These are phyloP conservation scores for Candida yuanshanica DNA, from an alignment of 805 yeast species.

Conservation along the genomic window DNA sequence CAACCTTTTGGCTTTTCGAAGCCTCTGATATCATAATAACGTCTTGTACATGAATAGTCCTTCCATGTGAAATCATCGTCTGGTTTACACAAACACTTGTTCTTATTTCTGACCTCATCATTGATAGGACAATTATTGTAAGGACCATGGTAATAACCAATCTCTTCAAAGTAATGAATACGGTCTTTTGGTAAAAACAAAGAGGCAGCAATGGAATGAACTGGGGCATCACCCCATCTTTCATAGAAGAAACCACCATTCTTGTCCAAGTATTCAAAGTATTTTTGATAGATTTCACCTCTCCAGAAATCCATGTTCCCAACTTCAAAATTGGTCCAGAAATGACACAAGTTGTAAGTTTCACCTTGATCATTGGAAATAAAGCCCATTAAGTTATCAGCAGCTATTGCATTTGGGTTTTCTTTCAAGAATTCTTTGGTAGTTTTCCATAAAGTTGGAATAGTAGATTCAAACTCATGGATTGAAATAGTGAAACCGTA, in stretches of 20 bases:
- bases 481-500: slow-evolving; percentile 78
- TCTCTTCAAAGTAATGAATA: slow-evolving; percentile 76
- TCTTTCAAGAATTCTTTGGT: slow-evolving; percentile 55
- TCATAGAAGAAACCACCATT: slow-evolving; percentile 81
- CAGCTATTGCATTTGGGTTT: slow-evolving; percentile 40
- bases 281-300: slow-evolving; percentile 47
- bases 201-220: slow-evolving; percentile 83
- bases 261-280: slow-evolving; percentile 56
- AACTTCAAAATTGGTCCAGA: slow-evolving; percentile 76
- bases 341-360: slow-evolving; percentile 69
- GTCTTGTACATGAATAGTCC: slow-evolving; percentile 65
- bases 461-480: slow-evolving; percentile 68
- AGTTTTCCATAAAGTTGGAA: slow-evolving; percentile 70
- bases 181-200: slow-evolving; percentile 65
- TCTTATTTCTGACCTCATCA: slow-evolving; percentile 47
- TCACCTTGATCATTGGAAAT: slow-evolving; percentile 58
- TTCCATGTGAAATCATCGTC: slow-evolving; percentile 69
- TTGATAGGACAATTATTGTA: slow-evolving; percentile 76
- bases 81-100: slow-evolving; percentile 71
- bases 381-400: slow-evolving; percentile 55
- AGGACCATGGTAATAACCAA: slow-evolving; percentile 82
- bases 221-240: slow-evolving; percentile 94
- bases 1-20: slow-evolving; percentile 62
- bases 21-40: slow-evolving; percentile 50
- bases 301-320: slow-evolving; percentile 70